Base-by-base conservation (phyloP, 2,329 filamentous ascomycete species). In the Elsinoe arachidis region DNA sequence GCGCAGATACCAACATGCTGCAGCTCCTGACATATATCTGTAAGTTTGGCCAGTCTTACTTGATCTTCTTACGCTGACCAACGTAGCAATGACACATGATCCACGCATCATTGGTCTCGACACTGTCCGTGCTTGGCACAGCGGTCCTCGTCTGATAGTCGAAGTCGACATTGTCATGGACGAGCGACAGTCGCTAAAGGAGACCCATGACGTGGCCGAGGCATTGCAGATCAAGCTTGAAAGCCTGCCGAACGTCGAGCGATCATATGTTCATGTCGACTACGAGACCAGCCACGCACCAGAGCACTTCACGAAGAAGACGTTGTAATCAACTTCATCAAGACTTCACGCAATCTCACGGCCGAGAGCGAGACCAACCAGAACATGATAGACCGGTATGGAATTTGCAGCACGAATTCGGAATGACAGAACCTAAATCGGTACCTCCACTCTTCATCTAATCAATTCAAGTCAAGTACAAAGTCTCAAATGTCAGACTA, bases 101-200 rank as follows among this genome's bases (percentile, higher is more conserved):
- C 82, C 87, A 0, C 73, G 79, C 34, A 89, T 99, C 68, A 79
- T 78, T 57, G 88, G 89, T 65, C 95, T 99, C 69, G 93, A 99
- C 71, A 99, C 93, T 1, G 93, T 97, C 2, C 84, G 93, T 54
- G 90, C 91, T 0, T 97, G 96, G 73, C 91, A 96, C 73, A 89
- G 85, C 5, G 92, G 92, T 0, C 83, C 91, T 0, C 81, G 92
- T 17, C 81, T 96, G 46, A 90, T 97, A 63, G 91, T 95, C 63
- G 93, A 99, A 76, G 90, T 97, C 37, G 93, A 99, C 69, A 84
- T 97, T 57, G 92, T 97, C 66, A 96, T 97, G 90, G 84, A 91
- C 64, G 82, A 85, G 0, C 76, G 82, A 1, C 81, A 85, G 56
- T 82, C 83, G 1, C 80, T 99, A 14, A 79, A 81, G 61, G 84